phyloP scores from a whole-genome alignment of 345 rosid species.

The Nephelium lappaceum region DNA sequence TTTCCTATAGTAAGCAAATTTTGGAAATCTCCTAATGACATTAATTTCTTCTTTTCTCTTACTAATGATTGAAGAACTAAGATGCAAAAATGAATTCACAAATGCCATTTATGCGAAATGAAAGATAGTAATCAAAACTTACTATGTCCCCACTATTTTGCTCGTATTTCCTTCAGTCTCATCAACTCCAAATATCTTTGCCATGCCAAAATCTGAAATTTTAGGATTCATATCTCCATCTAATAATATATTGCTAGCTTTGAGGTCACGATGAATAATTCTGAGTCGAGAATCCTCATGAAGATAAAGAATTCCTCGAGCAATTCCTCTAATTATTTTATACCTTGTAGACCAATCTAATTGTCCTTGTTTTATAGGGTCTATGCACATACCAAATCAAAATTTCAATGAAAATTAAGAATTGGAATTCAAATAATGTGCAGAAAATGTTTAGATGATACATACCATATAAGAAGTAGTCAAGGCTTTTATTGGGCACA shows the following conservation, averaged over 20 bases:
- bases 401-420: neutral
- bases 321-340: constrained; percentile 48
- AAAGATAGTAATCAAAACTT: constrained; percentile 24
- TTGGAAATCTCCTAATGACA: too few species aligned
- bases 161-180: constrained; percentile 42
- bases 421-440: neutral
- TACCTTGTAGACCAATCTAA: constrained; percentile 54
- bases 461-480: constrained; percentile 40
- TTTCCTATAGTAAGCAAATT: too few species aligned
- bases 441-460: neutral
- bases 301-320: constrained; percentile 51
- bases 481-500: constrained; percentile 53
- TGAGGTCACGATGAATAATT: constrained; percentile 72
- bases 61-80: neutral
- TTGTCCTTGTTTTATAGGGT: constrained; percentile 28
- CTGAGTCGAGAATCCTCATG: constrained; percentile 50
- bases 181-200: constrained; percentile 47
- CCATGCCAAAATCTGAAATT: constrained; percentile 76
- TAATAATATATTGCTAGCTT: constrained; percentile 55
- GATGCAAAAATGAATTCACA: too few species aligned
- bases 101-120: neutral
- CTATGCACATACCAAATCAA: constrained; percentile 30
- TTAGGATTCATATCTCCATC: constrained; percentile 65
- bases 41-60: neutral
- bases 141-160: constrained; percentile 63